Evolutionary conservation across 2,329 filamentous ascomycete genomes (phyloP), one percentile per base, ranked within the genome.

Genomic region (Beauveria sp.): DNA sequence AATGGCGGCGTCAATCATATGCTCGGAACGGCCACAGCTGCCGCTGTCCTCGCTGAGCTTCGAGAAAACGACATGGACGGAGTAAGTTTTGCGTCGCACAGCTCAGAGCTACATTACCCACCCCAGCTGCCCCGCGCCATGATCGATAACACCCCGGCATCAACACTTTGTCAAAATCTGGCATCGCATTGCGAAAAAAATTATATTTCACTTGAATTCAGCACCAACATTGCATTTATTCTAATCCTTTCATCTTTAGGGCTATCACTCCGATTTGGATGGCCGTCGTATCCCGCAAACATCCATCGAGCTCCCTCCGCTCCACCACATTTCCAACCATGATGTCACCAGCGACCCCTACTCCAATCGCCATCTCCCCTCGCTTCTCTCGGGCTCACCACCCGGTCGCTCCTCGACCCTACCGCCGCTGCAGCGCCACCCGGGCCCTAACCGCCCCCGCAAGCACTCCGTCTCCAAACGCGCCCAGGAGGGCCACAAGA

Each of bases 381-480:
- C 91, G 0, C 90, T 94, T 61, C 77, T 96, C 43, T 83, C 84
- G 57, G 87, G 87, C 63, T 96, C 92, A 10, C 92, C 92, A 1
- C 89, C 91, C 7, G 91, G 89, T 59, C 89, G 92, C 64, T 96
- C 92, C 16, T 92, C 92, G 1, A 96, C 92, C 0, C 80, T 96
- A 26, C 92, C 92, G 30, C 91, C 92, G 3, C 82, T 93, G 55
- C 90, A 94, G 67, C 83, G 90, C 62, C 82, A 86, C 47, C 78
- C 90, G 44, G 90, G 89, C 46, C 81, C 85, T 24, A 86, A 82
- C 60, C 83, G 92, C 61, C 87, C 91, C 47, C 85, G 92, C 65
- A 97, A 96, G 75, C 89, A 90, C 64, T 97, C 92, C 2, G 84
- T 96, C 63, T 88, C 89, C 8, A 92, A 96, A 72, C 86, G 89